phyloP scores from a whole-genome alignment of 2,329 filamentous ascomycete species.

The Diaporthe citri region DNA sequence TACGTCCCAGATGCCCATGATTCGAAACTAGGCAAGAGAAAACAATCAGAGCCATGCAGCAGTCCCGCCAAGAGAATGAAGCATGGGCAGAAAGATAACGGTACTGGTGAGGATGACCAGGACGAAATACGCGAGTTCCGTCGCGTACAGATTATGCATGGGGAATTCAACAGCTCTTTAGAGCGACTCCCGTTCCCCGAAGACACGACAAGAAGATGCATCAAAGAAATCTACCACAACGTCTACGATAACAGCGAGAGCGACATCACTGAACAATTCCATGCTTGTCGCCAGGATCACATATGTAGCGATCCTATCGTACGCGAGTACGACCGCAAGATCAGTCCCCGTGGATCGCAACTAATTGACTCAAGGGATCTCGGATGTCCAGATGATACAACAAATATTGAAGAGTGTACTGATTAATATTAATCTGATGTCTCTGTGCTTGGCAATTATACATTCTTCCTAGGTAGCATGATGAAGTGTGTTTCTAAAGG shows the following conservation, averaged over 20 bases:
- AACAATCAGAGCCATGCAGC: background rate
- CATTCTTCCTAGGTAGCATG: too few relatives aligned
- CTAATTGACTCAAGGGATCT: too few relatives aligned
- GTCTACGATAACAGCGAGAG: conserved; percentile 39
- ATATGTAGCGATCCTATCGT: conserved; percentile 45
- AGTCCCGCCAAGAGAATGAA: background rate
- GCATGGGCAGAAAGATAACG: too few relatives aligned
- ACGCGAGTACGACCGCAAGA: conserved; percentile 44
- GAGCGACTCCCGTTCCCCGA: background rate
- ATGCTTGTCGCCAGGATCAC: conserved; percentile 47
- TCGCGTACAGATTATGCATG: conserved; percentile 1
- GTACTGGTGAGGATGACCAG: background rate
- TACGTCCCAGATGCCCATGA: background rate
- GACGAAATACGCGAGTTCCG: background rate
- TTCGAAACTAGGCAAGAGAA: background rate
- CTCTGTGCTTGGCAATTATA: too few relatives aligned
- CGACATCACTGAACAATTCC: conserved; percentile 48
- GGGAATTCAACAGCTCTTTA: background rate
- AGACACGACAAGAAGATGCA: background rate
- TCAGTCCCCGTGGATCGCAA: conserved; percentile 43
- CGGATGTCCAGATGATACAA: too few relatives aligned
- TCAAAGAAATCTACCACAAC: background rate
- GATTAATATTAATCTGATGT: too few relatives aligned
- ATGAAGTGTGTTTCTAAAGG: too few relatives aligned
- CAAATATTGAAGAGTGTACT: too few relatives aligned